A percentile compares a stretch with the other conserved stretches of the same genome.
phyloP scores from a whole-genome alignment of 176 grass and related monocot genomes.

The Ampelocalamus luodianensis region DNA sequence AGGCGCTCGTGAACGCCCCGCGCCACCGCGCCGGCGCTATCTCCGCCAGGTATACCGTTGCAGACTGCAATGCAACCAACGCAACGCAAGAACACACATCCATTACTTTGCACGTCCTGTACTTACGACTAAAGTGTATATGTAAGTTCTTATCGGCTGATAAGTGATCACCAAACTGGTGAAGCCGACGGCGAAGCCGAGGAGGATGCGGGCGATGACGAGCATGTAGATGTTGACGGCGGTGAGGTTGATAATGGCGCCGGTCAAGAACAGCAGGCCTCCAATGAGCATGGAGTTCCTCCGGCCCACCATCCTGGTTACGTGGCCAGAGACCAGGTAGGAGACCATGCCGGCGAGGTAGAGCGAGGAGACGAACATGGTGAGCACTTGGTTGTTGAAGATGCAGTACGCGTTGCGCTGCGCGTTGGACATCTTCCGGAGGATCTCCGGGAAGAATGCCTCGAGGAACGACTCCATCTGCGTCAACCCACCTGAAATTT shows the following conservation, averaged over 20 bases:
- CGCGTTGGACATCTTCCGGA: conserved; percentile 59
- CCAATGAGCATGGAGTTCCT: conserved; percentile 76
- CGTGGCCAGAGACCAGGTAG: conserved; percentile 60
- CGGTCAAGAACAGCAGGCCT: conserved; percentile 63
- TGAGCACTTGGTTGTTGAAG: conserved; percentile 73
- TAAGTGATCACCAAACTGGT: conserved; percentile 63
- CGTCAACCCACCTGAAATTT: conserved; percentile 66
- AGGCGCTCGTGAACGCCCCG: conserved; percentile 56
- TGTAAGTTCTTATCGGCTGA: neutral
- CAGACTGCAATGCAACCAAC: conserved; percentile 13
- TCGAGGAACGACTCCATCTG: conserved; percentile 79
- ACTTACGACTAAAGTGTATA: neutral
- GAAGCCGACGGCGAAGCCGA: conserved; percentile 90
- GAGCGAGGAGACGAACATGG: conserved; percentile 82
- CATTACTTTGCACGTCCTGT: neutral
- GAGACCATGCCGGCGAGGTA: conserved; percentile 73
- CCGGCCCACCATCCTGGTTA: conserved; percentile 64
- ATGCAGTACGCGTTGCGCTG: conserved; percentile 73
- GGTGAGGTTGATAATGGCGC: conserved; percentile 61
- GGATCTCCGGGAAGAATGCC: conserved; percentile 71
- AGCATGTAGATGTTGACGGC: conserved; percentile 82
- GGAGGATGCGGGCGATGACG: conserved; percentile 75
- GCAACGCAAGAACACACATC: neutral
- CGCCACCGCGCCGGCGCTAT: conserved; percentile 55
- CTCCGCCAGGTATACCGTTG: conserved; percentile 57